Base-by-base conservation (phyloP, 495 filamentous ascomycete genomes). In the Trichoderma reesei region DNA sequence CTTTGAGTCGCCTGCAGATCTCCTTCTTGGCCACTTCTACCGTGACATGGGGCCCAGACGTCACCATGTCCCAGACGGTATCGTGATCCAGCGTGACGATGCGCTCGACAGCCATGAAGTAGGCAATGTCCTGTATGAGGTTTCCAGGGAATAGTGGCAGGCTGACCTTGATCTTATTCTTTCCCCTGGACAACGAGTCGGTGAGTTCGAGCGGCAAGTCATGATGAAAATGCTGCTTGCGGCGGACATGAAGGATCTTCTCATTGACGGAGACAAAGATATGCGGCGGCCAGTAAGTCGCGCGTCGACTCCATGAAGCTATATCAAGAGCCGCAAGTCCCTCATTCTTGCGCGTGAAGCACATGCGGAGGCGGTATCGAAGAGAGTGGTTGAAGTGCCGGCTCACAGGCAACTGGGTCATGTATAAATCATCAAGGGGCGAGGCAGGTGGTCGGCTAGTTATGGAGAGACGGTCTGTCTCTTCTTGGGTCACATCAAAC, bases 131-230 rank as follows among this genome's bases (percentile, higher is more conserved):
- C 9, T 68, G 67, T 16, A 72, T 71, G 38, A 82, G 76, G 11
- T 73, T 74, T 3, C 68, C 63, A 11, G 65, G 67, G 6, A 73
- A 42, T 16, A 26, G 70, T 20, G 86, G 76, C 26, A 89, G 68
- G 31, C 78, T 75, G 16, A 90, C 67, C 4, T 78, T 74, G 13
- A 96, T 67, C 5, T 65, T 69, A 67, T 96, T 96, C 3, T 67
- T 66, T 3, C 88, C 86, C 37, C 70, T 61, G 2, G 66, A 70
- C 20, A 79, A 59, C 5, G 88, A 70, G 34, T 75, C 70, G 10
- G 90, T 90, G 34, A 94, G 78, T 65, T 95, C 90, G 36, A 88
- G 73, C 0, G 93, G 83, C 3, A 91, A 68, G 65, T 95, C 89
- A 69, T 90, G 92, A 0, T 85, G 84, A 70, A 90, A 83, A 51